These are phyloP conservation scores for Carallia brachiata DNA, from an alignment of 345 rosid genomes.

Conservation along the genomic window DNA sequence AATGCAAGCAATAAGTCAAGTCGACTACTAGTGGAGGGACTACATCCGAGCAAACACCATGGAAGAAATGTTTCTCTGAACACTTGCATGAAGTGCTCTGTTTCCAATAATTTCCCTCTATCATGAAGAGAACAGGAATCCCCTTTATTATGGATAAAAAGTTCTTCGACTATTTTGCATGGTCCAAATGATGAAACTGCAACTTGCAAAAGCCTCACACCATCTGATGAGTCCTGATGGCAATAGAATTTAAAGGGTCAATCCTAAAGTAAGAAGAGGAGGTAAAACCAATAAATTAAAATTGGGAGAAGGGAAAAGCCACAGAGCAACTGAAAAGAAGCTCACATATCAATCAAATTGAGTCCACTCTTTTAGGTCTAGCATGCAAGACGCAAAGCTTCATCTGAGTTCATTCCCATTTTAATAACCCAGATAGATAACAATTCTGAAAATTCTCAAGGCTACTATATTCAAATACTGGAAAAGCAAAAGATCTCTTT, in stretches of 20 bases:
- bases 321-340: no score
- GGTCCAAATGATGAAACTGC: constrained; percentile 82
- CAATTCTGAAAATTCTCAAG: no score
- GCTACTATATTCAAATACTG: no score
- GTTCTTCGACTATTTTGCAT: constrained; percentile 44
- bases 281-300: neutral
- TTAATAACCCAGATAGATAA: no score
- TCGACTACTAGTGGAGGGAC: constrained; percentile 47
- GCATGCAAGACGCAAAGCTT: no score
- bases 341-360: no score
- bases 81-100: constrained; percentile 46
- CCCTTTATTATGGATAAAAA: constrained; percentile 32
- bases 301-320: neutral
- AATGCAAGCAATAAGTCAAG: constrained; percentile 73
- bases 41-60: constrained; percentile 67
- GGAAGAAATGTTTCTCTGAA: constrained; percentile 76
- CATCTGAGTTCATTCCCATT: no score
- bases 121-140: constrained; percentile 22
- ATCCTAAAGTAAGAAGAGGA: neutral
- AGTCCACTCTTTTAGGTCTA: no score
- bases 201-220: constrained; percentile 64
- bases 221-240: constrained; percentile 64
- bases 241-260: constrained; percentile 13
- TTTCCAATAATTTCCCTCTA: constrained; percentile 36
- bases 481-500: no score